phyloP scores from a whole-genome alignment of 1,139 yeast species.

The Insectozyma bohioensis region DNA sequence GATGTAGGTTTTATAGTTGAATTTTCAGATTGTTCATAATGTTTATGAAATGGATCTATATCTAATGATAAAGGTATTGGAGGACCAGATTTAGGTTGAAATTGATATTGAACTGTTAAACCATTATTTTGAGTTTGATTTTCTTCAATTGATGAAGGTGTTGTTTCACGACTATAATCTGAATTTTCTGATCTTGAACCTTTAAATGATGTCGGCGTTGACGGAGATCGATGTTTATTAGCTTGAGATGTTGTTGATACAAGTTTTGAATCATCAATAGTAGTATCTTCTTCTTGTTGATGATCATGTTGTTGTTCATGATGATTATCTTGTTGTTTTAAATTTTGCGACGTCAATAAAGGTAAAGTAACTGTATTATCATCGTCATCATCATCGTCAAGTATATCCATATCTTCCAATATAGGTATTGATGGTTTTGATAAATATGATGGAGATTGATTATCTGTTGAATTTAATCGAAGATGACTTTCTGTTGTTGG shows the following conservation, averaged over 20 bases:
- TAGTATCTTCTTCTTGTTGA: neutral
- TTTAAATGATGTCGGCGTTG: slow-evolving; percentile 36
- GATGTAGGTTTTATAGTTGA: slow-evolving; percentile 11
- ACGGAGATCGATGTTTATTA: slow-evolving; percentile 17
- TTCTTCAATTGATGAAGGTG: slow-evolving; percentile 30
- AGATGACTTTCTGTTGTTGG: too few relatives aligned
- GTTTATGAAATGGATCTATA: slow-evolving; percentile 9
- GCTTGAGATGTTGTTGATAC: neutral
- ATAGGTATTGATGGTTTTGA: too few relatives aligned
- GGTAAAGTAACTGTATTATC: slow-evolving; percentile 9
- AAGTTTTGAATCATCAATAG: neutral
- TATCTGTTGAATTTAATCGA: too few relatives aligned
- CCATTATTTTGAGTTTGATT: slow-evolving; percentile 8
- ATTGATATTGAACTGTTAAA: slow-evolving; percentile 5
- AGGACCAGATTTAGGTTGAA: neutral
- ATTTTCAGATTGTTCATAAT: slow-evolving; percentile 2
- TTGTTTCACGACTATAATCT: slow-evolving; percentile 32
- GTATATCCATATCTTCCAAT: too few relatives aligned
- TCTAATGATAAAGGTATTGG: slow-evolving; percentile 10
- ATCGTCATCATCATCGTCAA: neutral
- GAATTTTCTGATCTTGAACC: slow-evolving; percentile 16
- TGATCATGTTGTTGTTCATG: slow-evolving; percentile 1
- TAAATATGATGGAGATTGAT: too few relatives aligned
- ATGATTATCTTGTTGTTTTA: slow-evolving; percentile 9
- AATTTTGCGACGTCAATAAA: slow-evolving; percentile 11